Base-by-base conservation (phyloP, 1,284 basidiomycete genomes). In the Ganoderma boninense region DNA sequence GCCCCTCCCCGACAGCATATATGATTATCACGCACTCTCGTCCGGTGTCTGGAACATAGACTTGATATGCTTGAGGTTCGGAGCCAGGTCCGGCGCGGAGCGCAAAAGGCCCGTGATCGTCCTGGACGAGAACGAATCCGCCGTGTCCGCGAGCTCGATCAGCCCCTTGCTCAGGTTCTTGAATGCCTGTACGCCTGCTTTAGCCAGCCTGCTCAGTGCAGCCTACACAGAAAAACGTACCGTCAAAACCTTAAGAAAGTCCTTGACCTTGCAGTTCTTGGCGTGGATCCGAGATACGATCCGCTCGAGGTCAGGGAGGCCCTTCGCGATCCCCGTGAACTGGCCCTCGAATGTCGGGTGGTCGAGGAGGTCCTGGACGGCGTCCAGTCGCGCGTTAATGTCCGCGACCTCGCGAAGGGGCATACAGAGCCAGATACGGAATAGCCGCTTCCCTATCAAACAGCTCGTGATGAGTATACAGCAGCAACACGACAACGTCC, bases 221-320 rank as follows among this genome's bases (percentile, higher is more conserved):
- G n/a, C 16, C 7, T 40, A 65, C 35, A 20, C n/a, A 54, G 6
- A 56, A 11, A 5, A n/a, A 79, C 90, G 71, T 78, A 95, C 95
- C 60, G 84, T 82, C 11, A 98, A 84, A 23, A 97, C 93, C 78
- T 92, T 93, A 73, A 93, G 79, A 79, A 98, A 98, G 76, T 97
- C 95, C 73, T 87, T 90, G 71, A 97, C 90, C 79, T 90, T 92
- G 80, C 95, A 95, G 66, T 91, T 95, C 77, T 93, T 95, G 7
- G 97, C 96, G 77, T 98, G 97, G 67, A 98, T 94, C 52, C 97
- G 92, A 10, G 95, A 96, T 5, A 99, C 91, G 69, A 97, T 90
- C 38, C 97, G 94, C 80, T 99, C 97, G 4, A 99, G 87, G 80
- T 99, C 97, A 11, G 97, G 96, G 14, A 98, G 82, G 23, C 92